phyloP scores from a whole-genome alignment of 176 grass and related monocot species.

The Carex scoparia region DNA sequence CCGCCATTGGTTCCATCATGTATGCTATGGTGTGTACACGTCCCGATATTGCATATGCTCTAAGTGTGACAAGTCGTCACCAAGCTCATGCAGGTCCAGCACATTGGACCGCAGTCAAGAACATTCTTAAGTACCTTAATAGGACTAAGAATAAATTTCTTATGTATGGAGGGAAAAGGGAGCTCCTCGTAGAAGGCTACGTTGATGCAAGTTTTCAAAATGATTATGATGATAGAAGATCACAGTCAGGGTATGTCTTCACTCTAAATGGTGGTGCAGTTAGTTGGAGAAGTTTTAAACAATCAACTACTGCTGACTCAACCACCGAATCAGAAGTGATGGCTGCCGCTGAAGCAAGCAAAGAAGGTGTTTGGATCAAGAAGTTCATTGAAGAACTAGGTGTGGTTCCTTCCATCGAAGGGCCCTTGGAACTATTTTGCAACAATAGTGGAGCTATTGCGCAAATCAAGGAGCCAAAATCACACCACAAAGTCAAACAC shows the following conservation, averaged over 20 bases:
- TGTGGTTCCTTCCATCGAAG: background rate
- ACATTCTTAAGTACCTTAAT: background rate
- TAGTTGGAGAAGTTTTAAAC: background rate
- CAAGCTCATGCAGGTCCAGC: too few relatives aligned
- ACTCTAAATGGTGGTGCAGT: background rate
- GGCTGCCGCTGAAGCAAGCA: background rate
- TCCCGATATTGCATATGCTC: background rate
- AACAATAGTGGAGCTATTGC: background rate
- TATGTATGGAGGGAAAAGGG: background rate
- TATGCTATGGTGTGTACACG: background rate
- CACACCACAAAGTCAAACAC: too few relatives aligned
- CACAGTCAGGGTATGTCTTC: background rate
- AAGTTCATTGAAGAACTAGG: background rate
- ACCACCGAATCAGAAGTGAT: background rate
- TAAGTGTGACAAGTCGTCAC: too few relatives aligned
- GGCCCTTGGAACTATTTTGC: background rate
- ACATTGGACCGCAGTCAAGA: background rate
- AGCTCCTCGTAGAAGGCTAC: background rate
- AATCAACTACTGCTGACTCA: background rate
- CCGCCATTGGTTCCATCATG: background rate
- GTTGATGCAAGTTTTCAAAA: background rate
- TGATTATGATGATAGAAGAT: background rate
- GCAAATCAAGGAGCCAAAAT: background rate
- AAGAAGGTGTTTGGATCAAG: background rate
- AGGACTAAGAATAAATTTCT: background rate